These are phyloP conservation scores for Scleroderma citrinum DNA, from an alignment of 768 basidiomycete genomes.

Conservation along the genomic window DNA sequence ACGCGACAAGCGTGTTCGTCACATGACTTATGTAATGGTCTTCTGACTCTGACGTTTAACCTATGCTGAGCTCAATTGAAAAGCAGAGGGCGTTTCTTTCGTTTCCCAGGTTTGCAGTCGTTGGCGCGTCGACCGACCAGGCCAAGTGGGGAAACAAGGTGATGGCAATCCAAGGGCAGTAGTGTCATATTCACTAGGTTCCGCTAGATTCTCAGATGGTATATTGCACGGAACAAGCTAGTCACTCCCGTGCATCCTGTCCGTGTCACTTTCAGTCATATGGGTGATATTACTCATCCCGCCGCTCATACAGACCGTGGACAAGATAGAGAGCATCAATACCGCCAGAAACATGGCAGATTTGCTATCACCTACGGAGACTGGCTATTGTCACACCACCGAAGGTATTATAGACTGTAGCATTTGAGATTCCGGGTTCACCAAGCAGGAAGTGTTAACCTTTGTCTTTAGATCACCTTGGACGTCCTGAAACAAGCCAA, in stretches of 20 bases:
- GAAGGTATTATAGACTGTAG: constrained; percentile 37
- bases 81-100: constrained; percentile 52
- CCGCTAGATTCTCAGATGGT: constrained; percentile 73
- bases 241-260: constrained; percentile 78
- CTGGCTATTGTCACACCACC: constrained; percentile 74
- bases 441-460: background rate
- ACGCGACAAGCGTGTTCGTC: background rate
- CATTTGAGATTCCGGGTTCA: background rate
- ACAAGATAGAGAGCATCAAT: constrained; percentile 58
- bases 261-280: constrained; percentile 16
- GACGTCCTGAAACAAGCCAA: constrained; percentile 60
- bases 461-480: constrained; percentile 54
- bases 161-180: background rate
- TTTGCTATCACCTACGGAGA: constrained; percentile 55
- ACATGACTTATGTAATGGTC: background rate
- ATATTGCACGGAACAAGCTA: constrained; percentile 47
- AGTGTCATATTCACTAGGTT: background rate
- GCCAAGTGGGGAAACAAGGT: constrained; percentile 77
- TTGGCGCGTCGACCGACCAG: constrained; percentile 77
- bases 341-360: constrained; percentile 52
- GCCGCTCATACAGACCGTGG: constrained; percentile 52
- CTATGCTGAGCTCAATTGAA: constrained; percentile 31
- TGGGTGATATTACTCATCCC: background rate
- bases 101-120: constrained; percentile 64
- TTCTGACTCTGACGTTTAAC: background rate